Evolutionary conservation across 2,329 filamentous ascomycete genomes (phyloP).

Genomic region (Emericellopsis atlantica): DNA sequence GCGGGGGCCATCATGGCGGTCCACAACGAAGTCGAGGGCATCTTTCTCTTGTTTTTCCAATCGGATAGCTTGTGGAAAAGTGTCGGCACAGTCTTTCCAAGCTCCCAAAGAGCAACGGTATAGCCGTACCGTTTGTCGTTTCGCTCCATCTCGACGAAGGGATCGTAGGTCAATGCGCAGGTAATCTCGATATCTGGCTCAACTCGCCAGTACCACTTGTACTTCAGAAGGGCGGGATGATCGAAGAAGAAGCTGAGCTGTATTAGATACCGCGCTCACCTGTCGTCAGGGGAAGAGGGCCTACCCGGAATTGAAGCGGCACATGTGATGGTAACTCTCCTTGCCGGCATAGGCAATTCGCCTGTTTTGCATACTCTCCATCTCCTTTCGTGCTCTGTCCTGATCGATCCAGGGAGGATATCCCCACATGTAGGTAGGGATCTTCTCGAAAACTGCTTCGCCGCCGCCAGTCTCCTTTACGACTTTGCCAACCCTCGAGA

Average conservation of each 20-base stretch:
- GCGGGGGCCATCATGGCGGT: conserved; percentile 40
- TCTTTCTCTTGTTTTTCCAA: conserved; percentile 22
- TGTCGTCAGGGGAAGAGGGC: conserved; percentile 4
- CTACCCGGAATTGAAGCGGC: conserved; percentile 29
- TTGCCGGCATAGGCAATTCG: conserved; percentile 23
- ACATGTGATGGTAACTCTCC: conserved; percentile 27
- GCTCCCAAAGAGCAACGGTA: conserved; percentile 29
- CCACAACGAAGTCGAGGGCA: conserved; percentile 22
- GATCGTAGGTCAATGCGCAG: conserved; percentile 33
- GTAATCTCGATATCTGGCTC: conserved; percentile 30
- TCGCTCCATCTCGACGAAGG: conserved; percentile 30
- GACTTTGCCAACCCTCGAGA: conserved; percentile 20
- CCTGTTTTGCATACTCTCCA: conserved; percentile 16
- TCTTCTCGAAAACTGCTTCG: conserved; percentile 23
- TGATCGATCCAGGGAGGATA: conserved; percentile 22
- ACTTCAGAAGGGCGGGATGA: conserved; percentile 23
- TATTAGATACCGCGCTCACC: conserved; percentile 2
- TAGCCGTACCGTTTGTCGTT: conserved; percentile 30
- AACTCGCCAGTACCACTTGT: conserved; percentile 34
- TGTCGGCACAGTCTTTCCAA: conserved; percentile 24
- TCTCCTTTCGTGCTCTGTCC: conserved; percentile 15
- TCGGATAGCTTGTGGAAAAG: conserved; percentile 26
- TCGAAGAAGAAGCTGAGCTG: conserved; percentile 26
- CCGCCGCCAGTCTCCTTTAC: conserved; percentile 17
- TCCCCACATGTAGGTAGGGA: conserved; percentile 25